A percentile compares a stretch with the other conserved stretches of the same genome.
phyloP scores from a whole-genome alignment of 164 flowering plant species.

The Macadamia tetraphylla region DNA sequence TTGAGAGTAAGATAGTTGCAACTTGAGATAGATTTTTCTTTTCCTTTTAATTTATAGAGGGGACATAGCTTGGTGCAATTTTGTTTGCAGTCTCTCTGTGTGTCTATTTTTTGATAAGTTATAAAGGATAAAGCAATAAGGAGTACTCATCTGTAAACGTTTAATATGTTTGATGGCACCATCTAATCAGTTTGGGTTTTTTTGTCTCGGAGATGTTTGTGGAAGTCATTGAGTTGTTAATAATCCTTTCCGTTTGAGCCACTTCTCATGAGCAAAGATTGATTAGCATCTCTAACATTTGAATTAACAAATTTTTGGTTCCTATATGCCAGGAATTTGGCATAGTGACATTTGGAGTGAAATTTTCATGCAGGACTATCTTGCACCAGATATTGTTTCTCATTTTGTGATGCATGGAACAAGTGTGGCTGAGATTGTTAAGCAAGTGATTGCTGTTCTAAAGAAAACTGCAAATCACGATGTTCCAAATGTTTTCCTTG shows the following conservation, averaged over 20 bases:
- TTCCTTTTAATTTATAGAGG: neutral
- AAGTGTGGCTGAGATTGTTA: conserved; percentile 74
- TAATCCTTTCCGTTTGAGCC: neutral
- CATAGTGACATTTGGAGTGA: neutral
- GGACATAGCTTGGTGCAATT: too few species aligned
- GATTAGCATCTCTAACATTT: neutral
- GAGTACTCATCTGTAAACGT: too few species aligned
- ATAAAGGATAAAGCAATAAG: too few species aligned
- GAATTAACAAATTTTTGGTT: neutral
- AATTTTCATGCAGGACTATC: conserved; percentile 66
- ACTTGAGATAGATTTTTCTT: neutral
- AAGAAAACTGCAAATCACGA: conserved; percentile 59
- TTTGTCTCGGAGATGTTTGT: too few species aligned
- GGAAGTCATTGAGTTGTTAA: neutral
- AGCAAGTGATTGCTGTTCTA: conserved; percentile 61
- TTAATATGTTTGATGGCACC: too few species aligned
- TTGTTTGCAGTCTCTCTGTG: neutral
- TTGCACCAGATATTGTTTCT: conserved; percentile 84
- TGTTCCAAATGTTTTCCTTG: conserved; percentile 52
- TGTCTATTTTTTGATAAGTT: too few species aligned
- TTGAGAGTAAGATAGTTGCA: neutral
- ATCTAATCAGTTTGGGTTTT: too few species aligned
- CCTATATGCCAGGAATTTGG: neutral
- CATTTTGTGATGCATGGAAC: conserved; percentile 85
- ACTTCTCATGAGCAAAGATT: neutral